Percentiles rank a stretch among this genome's conserved stretches.
These are phyloP conservation scores for Protea cynaroides DNA, from an alignment of 164 flowering plant genomes.

Conservation along the genomic window DNA sequence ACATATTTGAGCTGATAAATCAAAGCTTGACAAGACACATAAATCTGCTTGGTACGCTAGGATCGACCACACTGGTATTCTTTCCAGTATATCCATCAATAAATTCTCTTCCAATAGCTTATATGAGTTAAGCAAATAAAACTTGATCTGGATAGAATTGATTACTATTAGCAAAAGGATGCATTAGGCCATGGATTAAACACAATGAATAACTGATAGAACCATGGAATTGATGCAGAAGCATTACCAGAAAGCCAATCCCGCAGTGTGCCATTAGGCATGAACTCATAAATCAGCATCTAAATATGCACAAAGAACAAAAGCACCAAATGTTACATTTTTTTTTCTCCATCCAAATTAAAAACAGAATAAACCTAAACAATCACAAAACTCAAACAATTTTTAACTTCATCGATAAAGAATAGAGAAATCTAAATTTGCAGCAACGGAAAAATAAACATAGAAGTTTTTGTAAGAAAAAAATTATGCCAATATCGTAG, in stretches of 20 bases:
- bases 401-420: not conserved
- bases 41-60: too few relatives aligned
- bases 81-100: too few relatives aligned
- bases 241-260: slow-evolving; percentile 18
- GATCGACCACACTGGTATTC: too few relatives aligned
- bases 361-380: not conserved
- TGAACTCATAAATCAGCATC: slow-evolving; percentile 20
- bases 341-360: not conserved
- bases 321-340: not conserved
- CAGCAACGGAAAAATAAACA: too few relatives aligned
- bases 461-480: too few relatives aligned
- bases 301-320: slow-evolving; percentile 1
- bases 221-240: not conserved
- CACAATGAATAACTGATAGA: not conserved
- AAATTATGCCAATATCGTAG: too few relatives aligned
- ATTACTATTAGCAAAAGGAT: not conserved
- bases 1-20: too few relatives aligned
- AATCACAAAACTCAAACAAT: not conserved
- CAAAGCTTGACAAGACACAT: too few relatives aligned
- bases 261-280: slow-evolving; percentile 13
- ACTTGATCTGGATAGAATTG: too few relatives aligned
- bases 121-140: too few relatives aligned
- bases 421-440: too few relatives aligned
- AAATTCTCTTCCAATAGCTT: too few relatives aligned
- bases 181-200: not conserved